A percentile compares a stretch with the other conserved stretches of the same genome.
Conservation (phyloP, 2,329 filamentous ascomycete species). For the Monilinia polystroma region DNA sequence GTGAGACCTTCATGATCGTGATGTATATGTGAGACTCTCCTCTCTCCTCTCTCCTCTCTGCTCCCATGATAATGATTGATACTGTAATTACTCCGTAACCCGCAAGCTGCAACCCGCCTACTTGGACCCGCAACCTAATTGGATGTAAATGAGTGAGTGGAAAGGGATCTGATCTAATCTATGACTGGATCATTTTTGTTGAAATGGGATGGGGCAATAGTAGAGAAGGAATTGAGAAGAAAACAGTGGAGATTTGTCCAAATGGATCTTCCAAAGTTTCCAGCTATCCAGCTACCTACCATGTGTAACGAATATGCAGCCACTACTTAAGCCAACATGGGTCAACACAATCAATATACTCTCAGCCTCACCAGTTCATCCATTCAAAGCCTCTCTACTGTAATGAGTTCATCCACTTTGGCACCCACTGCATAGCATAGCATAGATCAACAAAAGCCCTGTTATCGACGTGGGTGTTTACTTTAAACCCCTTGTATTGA, state of each 20-base stretch:
- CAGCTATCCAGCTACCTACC: background rate
- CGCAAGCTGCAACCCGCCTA: no score
- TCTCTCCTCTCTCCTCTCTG: no score
- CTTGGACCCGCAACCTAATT: no score
- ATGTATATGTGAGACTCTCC: no score
- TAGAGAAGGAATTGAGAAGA: background rate
- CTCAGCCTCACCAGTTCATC: constrained; percentile 7
- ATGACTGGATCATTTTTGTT: background rate
- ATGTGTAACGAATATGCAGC: constrained; percentile 1
- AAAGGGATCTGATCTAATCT: background rate
- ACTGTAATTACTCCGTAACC: no score
- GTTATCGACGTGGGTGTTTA: background rate
- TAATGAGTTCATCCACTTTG: background rate
- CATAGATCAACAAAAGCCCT: background rate
- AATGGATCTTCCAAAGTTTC: background rate
- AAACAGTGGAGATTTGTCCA: background rate
- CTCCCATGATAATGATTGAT: no score
- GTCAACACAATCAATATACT: background rate
- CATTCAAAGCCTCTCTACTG: no score
- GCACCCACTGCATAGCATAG: background rate
- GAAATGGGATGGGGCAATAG: background rate
- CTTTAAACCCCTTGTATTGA: background rate
- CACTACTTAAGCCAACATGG: background rate
- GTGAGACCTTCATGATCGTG: no score
- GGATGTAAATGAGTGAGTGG: background rate